Percentiles rank a stretch among this genome's conserved stretches.
Conservation (phyloP, 306 rosid genomes). For the Crataegus laevigata region DNA sequence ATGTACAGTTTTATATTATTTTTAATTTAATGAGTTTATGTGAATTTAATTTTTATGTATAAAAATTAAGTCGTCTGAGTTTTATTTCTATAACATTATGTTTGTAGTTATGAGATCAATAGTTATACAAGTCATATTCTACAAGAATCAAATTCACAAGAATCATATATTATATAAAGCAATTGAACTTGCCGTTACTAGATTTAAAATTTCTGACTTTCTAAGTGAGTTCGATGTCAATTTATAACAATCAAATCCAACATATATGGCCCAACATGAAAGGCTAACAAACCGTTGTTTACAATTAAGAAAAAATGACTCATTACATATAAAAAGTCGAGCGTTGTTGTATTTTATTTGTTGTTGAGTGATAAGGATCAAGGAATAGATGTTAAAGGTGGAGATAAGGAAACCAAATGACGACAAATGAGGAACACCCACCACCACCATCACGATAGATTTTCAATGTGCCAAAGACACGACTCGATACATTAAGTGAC, state of each 20-base stretch:
- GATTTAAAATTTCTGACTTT: not conserved
- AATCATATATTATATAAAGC: no score
- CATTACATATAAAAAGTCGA: not conserved
- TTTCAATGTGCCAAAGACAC: no score
- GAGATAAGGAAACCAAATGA: not conserved
- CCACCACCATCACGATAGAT: not conserved
- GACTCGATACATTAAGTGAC: accelerated
- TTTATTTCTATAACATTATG: not conserved
- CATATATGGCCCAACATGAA: not conserved
- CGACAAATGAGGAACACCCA: not conserved
- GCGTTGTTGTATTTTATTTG: no score
- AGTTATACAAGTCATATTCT: no score
- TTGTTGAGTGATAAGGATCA: not conserved
- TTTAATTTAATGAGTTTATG: not conserved
- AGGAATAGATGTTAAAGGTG: not conserved
- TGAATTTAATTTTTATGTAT: not conserved
- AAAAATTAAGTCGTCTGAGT: not conserved
- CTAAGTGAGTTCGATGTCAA: not conserved
- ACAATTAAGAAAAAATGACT: not conserved
- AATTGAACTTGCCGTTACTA: no score
- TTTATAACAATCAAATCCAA: not conserved
- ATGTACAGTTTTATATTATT: no score
- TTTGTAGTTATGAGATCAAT: not conserved
- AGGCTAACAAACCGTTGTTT: not conserved
- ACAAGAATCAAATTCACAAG: no score